Conservation (phyloP, 805 yeast genomes). For the Pichia scutulata region DNA sequence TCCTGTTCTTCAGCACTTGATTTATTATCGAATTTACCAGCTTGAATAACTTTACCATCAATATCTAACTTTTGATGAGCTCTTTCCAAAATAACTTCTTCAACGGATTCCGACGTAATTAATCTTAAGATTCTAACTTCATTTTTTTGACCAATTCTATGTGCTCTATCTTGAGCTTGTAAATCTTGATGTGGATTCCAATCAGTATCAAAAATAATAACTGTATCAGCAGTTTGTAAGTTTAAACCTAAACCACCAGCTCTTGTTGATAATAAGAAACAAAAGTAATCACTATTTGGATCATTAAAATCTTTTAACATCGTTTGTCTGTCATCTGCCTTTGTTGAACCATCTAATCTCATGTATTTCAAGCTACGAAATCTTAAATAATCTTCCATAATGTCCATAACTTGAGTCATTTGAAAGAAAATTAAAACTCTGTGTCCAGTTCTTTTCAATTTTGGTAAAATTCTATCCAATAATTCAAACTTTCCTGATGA, state of each 20-base stretch:
- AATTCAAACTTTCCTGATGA: constrained; percentile 76
- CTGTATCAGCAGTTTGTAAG: constrained; percentile 83
- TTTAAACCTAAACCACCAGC: constrained; percentile 88
- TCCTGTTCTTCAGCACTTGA: constrained; percentile 85
- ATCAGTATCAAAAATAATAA: constrained; percentile 78
- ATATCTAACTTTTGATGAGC: constrained; percentile 79
- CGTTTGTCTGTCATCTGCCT: constrained; percentile 74
- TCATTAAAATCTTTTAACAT: constrained; percentile 70
- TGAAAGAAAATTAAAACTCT: constrained; percentile 78
- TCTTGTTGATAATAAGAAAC: constrained; percentile 73
- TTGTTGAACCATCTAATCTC: constrained; percentile 77
- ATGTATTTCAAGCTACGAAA: constrained; percentile 59
- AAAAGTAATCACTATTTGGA: constrained; percentile 68
- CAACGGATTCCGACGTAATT: constrained; percentile 76
- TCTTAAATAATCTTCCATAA: constrained; percentile 77
- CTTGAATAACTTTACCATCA: constrained; percentile 85
- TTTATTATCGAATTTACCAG: constrained; percentile 84
- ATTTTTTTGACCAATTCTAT: constrained; percentile 83
- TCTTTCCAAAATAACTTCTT: constrained; percentile 73
- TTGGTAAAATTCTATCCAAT: constrained; percentile 67
- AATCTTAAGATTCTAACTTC: constrained; percentile 77
- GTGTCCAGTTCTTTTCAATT: constrained; percentile 67
- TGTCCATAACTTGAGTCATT: constrained; percentile 87
- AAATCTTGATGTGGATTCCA: constrained; percentile 92
- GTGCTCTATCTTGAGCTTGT: constrained; percentile 88